These are phyloP conservation scores for Colletotrichum godetiae DNA, from an alignment of 2,329 filamentous ascomycete species.

Conservation along the genomic window DNA sequence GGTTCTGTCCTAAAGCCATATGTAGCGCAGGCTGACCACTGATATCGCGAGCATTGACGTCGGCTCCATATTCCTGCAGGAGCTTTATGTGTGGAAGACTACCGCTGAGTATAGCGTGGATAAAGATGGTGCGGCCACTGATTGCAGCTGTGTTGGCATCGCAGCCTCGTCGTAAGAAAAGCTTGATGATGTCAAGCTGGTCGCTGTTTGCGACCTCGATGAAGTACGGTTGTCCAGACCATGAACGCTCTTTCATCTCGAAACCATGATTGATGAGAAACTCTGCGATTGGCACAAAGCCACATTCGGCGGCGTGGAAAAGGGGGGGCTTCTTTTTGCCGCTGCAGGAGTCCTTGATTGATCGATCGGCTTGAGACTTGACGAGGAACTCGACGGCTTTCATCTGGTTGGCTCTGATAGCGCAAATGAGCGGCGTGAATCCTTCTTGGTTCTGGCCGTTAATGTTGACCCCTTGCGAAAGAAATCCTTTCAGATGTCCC, in stretches of 20 bases:
- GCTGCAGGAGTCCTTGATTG: conserved; percentile 32
- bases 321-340: conserved; percentile 39
- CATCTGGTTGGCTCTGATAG: conserved; percentile 45
- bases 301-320: conserved; percentile 38
- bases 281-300: conserved; percentile 27
- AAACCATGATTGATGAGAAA: conserved; percentile 35
- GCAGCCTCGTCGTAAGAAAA: conserved; percentile 50
- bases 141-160: conserved; percentile 43
- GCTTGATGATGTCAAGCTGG: conserved; percentile 32
- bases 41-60: conserved; percentile 43
- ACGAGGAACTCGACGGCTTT: conserved; percentile 48
- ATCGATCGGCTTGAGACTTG: conserved; percentile 43
- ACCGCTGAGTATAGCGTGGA: conserved; percentile 41
- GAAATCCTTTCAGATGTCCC: conserved; percentile 45
- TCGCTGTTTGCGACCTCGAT: conserved; percentile 32
- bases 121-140: conserved; percentile 44
- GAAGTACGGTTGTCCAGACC: conserved; percentile 29
- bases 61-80: conserved; percentile 32
- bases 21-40: conserved; percentile 39
- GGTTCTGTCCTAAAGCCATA: conserved; percentile 41
- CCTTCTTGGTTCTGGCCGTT: conserved; percentile 50
- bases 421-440: conserved; percentile 48
- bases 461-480: conserved; percentile 49
- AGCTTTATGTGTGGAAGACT: conserved; percentile 30
- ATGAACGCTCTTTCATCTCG: conserved; percentile 31